phyloP scores from a whole-genome alignment of 371 early-diverging fungal genomes.

The Apophysomyces sp. region DNA sequence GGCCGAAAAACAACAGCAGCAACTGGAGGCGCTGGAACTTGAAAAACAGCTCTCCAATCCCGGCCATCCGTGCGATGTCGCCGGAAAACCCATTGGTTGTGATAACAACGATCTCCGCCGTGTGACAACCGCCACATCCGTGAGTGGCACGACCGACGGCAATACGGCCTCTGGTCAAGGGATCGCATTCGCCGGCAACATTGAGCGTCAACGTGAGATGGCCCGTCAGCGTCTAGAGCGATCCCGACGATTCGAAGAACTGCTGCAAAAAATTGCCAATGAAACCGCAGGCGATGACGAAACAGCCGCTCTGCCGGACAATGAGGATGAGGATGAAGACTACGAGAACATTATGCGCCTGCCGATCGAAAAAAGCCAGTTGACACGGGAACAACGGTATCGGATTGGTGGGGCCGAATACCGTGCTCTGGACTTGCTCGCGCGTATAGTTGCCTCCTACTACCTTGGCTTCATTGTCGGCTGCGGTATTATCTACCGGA shows the following conservation, averaged over 20 bases:
- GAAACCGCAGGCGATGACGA: constrained; percentile 2
- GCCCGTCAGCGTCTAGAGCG: constrained; percentile 27
- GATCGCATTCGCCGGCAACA: constrained; percentile 31
- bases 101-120: background rate
- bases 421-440: constrained; percentile 36
- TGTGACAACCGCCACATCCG: constrained; percentile 1
- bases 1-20: background rate
- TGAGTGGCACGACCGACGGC: constrained; percentile 1
- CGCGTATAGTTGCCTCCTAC: constrained; percentile 26
- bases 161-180: background rate
- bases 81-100: background rate
- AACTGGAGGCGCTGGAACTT: background rate
- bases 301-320: background rate
- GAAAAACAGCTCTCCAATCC: background rate
- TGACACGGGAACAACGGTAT: constrained; percentile 38
- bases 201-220: constrained; percentile 30
- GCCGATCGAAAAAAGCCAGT: constrained; percentile 29
- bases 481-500: constrained; percentile 26
- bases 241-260: constrained; percentile 24
- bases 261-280: constrained; percentile 8
- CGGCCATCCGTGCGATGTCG: background rate
- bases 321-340: constrained; percentile 7
- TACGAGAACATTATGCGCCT: constrained; percentile 16
- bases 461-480: constrained; percentile 25
- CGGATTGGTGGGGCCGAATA: constrained; percentile 47